Evolutionary conservation across 2,329 filamentous ascomycete species (phyloP).

Genomic region (Alternaria longipes): DNA sequence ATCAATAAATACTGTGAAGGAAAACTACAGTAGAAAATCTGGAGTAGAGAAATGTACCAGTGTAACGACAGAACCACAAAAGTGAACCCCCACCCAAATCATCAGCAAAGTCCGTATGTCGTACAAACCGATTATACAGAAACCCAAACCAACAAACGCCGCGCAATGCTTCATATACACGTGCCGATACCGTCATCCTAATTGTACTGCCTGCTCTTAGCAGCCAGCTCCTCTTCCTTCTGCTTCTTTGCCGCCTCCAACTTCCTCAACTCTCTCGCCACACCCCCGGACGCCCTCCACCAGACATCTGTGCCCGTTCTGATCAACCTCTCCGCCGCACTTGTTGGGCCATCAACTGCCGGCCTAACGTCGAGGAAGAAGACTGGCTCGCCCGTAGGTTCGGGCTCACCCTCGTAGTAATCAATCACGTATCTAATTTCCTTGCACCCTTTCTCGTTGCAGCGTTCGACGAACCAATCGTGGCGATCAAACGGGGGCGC

Average conservation of each 20-base stretch:
- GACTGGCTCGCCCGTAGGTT: constrained; percentile 87
- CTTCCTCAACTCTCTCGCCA: constrained; percentile 61
- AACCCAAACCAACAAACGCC: neutral
- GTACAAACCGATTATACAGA: constrained; percentile 2
- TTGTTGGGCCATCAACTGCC: constrained; percentile 81
- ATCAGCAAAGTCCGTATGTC: neutral
- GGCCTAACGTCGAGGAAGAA: constrained; percentile 96
- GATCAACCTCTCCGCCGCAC: constrained; percentile 81
- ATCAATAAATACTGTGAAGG: neutral
- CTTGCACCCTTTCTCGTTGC: constrained; percentile 71
- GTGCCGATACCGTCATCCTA: constrained; percentile 8
- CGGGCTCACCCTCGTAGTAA: constrained; percentile 87
- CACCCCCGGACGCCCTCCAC: constrained; percentile 85
- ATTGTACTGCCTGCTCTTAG: constrained; percentile 40
- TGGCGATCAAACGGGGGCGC: constrained; percentile 95
- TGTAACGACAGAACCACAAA: neutral
- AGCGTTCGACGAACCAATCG: constrained; percentile 91
- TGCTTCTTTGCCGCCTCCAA: constrained; percentile 42
- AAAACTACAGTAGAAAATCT: neutral
- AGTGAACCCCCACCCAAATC: neutral
- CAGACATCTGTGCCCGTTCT: constrained; percentile 93
- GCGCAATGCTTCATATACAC: constrained; percentile 3
- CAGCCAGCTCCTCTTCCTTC: constrained; percentile 36
- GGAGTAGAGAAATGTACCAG: neutral
- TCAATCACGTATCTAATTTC: constrained; percentile 96